phyloP scores from a whole-genome alignment of 495 filamentous ascomycete genomes.

The Hyphodiscus hymeniophilus region DNA sequence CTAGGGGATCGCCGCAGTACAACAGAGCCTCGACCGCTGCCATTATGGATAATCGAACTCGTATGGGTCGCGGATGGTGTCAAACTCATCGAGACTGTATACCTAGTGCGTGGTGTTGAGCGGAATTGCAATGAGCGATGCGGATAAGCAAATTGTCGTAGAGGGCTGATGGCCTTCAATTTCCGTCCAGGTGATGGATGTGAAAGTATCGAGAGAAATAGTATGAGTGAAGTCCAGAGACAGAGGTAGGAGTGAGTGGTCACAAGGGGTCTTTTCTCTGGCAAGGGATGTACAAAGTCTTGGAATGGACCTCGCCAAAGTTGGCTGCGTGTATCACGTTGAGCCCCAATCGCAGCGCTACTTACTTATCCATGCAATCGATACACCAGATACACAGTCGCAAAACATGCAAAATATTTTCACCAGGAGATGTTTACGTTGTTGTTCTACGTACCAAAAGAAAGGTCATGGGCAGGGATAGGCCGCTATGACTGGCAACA shows the following conservation, averaged over 20 bases:
- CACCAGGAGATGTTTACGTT: background rate
- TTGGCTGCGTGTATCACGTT: conserved; percentile 14
- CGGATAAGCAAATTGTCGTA: background rate
- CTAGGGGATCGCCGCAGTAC: conserved; percentile 19
- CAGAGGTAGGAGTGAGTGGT: conserved; percentile 8
- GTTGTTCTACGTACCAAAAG: background rate
- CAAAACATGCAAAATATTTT: conserved; percentile 1
- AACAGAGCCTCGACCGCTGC: conserved; percentile 21
- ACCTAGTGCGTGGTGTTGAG: background rate
- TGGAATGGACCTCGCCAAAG: conserved; percentile 11
- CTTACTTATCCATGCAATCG: conserved; percentile 12
- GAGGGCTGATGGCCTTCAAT: background rate
- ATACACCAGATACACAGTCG: conserved; percentile 16
- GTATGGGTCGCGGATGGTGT: conserved; percentile 19
- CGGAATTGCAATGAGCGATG: conserved; percentile 3
- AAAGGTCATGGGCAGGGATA: background rate
- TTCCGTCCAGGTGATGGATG: background rate
- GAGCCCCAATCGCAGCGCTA: conserved; percentile 13
- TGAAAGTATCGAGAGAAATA: background rate
- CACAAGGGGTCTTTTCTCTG: conserved; percentile 19
- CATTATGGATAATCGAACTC: conserved; percentile 23
- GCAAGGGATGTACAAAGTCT: conserved; percentile 7
- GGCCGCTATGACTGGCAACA: background rate
- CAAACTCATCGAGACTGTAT: conserved; percentile 26
- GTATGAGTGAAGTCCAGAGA: background rate